Evolutionary conservation across 2,329 filamentous ascomycete species (phyloP), one percentile per base, ranked within the genome.

Genomic region (Conoideocrella luteorostrata): DNA sequence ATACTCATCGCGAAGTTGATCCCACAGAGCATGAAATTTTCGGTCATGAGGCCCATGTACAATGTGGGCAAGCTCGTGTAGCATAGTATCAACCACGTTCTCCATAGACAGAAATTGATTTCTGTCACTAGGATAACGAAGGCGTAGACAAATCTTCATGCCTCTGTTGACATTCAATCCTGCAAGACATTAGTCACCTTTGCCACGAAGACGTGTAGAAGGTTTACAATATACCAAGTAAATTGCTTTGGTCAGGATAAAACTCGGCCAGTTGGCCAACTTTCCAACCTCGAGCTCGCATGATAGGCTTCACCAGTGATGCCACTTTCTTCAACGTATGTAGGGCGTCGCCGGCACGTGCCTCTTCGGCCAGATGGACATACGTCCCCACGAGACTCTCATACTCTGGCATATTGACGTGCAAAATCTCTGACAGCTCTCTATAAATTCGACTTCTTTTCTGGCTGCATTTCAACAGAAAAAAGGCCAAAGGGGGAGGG

Each of bases 11-110:
- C 91, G 81, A 4, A 96, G 77, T 58, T 95, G 84, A 54, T 95
- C 84, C 88, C 90, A 95, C 5, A 96, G 70, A 0, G 82, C 82
- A 53, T 95, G 81, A 58, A 97, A 97, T 28, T 84, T 77, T 37
- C 72, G 75, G 58, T 96, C 81, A 61, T 97, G 91, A 2, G 87
- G 86, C 0, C 88, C 88, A 62, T 84, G 81, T 10, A 88, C 77
- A 51, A 86, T 95, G 58, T 97, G 91, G n/a, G 80, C 83, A 3
- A 97, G 77, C 70, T 97, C 91, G 60, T 97, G 91, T 17, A 97
- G 78, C 81, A 97, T 86, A 0, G 91, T 97, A 62, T 96, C 89
- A 34, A 88, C 74, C 7, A 95, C 75, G 51, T 86, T 72, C 57
- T 96, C 88, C 45, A 90, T 67, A 1, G 86, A 82, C 17, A 95